phyloP scores from a whole-genome alignment of 78 protist species.

The Capsaspora owczarzaki region DNA sequence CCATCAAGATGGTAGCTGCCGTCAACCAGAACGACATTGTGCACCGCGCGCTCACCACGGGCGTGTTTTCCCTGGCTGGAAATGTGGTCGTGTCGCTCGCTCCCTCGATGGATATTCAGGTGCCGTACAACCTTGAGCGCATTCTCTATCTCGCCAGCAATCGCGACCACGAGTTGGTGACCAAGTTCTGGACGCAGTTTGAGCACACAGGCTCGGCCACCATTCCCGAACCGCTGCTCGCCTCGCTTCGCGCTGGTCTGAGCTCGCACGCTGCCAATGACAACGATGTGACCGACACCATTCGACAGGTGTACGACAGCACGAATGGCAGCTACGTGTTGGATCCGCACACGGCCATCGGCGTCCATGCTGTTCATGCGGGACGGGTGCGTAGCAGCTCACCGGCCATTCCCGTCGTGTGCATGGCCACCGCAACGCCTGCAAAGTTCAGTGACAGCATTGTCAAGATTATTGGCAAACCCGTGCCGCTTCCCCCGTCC shows the following conservation, averaged over 20 bases:
- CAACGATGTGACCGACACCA: neutral
- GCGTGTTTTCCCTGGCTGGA: neutral
- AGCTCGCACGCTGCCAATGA: neutral
- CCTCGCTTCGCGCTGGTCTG: neutral
- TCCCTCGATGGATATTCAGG: conserved; percentile 60
- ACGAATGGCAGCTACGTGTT: neutral
- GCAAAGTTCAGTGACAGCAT: conserved; percentile 38
- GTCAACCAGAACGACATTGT: conserved; percentile 53
- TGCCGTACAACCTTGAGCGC: conserved; percentile 53
- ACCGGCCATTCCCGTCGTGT: neutral
- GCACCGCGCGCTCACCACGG: conserved; percentile 16
- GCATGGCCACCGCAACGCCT: conserved; percentile 46
- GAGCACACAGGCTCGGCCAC: neutral
- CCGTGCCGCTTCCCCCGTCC: no score
- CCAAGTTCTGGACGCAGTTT: neutral
- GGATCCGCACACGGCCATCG: neutral
- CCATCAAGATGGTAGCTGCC: conserved; percentile 39
- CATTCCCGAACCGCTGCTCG: no score
- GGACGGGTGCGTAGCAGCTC: neutral
- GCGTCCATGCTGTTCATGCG: neutral
- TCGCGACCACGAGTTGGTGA: neutral
- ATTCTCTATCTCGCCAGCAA: conserved; percentile 5
- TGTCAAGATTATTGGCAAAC: no score
- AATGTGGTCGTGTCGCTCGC: conserved; percentile 7
- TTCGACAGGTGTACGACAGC: neutral